Evolutionary conservation across 2,329 filamentous ascomycete species (phyloP), one percentile per base, ranked within the genome.

Genomic region (Penicillium vulpinum): DNA sequence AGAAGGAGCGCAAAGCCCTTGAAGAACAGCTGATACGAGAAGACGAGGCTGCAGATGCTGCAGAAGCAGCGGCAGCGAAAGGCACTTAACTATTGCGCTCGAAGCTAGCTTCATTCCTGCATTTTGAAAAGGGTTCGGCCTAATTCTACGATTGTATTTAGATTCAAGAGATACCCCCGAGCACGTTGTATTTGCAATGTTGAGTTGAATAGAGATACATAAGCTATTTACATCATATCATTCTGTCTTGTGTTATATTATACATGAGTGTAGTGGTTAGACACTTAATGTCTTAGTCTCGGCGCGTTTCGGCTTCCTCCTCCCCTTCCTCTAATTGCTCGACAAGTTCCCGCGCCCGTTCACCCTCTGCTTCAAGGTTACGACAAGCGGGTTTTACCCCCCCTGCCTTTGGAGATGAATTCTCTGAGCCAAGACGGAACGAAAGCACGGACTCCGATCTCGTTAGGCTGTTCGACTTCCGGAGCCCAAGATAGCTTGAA

Each of bases 401-500:
- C 62, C 60, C 69, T 71, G 58, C 77, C 61, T 63, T 71, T 62
- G 44, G 71, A 36, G 62, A 77, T 70, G 74, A 78, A 73, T 66
- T 80, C 64, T 57, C 78, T 76, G 21, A 82, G 75, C 93, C 93
- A 97, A 39, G 85, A 80, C 0, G 92, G 92, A 65, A 97, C 87
- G 74, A 96, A 89, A 0, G 93, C 91, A 78, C 89, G 92, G 35
- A 92, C 68, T 64, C 81, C 84, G 16, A 85, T 77, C 43, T 80
- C 79, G 44, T 76, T 72, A 11, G 68, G 66, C 31, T 68, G 67
- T 43, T 78, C 79, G 26, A 78, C 78, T 38, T 75, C 73, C 4
- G 63, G 74, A 28, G 71, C 76, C 78, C 80, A 81, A 31, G 80
- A 77, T 31, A 89, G 72, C 57, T 84, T 78, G 65, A 89, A 89